phyloP scores from a whole-genome alignment of 768 basidiomycete genomes.

The Lactifluus hygrophoroides region DNA sequence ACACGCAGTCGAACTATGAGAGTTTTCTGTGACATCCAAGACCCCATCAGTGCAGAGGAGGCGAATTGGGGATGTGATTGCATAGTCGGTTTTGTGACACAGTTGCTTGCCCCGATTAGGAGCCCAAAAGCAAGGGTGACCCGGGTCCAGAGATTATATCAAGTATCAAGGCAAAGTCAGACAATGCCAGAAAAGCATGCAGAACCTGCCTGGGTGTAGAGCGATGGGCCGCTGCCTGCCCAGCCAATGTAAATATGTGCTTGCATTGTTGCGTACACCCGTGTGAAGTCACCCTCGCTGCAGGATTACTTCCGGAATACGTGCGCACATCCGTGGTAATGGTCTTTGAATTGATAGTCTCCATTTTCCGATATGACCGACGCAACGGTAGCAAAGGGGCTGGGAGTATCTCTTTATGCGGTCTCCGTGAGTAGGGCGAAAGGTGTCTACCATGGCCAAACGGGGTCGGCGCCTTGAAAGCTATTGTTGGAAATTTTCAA shows the following conservation, averaged over 20 bases:
- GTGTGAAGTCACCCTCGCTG: not conserved
- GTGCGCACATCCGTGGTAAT: not conserved
- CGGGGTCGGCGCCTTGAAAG: not conserved
- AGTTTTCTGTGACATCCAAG: not conserved
- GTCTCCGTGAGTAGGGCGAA: not conserved
- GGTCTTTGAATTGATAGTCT: not conserved
- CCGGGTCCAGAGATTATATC: not conserved
- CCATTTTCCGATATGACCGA: not conserved
- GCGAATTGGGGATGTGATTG: not conserved
- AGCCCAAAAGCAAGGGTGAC: not conserved
- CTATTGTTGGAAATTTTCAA: not conserved
- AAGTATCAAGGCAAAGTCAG: not conserved
- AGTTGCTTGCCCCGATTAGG: constrained; percentile 3
- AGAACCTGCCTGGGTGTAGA: not conserved
- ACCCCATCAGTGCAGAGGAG: not conserved
- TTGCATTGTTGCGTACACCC: not conserved
- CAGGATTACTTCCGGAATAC: not conserved
- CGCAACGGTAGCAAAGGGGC: not conserved
- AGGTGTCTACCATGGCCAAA: not conserved
- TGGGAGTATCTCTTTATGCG: not conserved
- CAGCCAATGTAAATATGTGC: not conserved
- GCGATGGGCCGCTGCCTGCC: not conserved
- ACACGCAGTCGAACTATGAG: not conserved
- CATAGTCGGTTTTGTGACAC: not conserved
- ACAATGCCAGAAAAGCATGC: not conserved